Evolutionary conservation across 345 rosid genomes (phyloP).

Genomic region (Brassica incana): DNA sequence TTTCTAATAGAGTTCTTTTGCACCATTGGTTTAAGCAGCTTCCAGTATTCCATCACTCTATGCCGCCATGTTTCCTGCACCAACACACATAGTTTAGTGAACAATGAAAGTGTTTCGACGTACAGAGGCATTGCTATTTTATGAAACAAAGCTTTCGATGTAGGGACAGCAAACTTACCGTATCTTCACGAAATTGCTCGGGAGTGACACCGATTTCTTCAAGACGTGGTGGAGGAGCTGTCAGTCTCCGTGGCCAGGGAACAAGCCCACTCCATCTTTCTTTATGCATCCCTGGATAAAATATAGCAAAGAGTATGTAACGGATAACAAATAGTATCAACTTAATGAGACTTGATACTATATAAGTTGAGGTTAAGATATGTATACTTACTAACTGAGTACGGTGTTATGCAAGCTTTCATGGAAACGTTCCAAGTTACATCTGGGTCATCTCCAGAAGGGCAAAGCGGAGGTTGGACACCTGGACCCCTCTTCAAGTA

Average conservation of each 20-base stretch:
- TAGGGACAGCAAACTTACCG: constrained; percentile 44
- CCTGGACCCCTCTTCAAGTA: constrained; percentile 70
- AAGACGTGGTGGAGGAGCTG: constrained; percentile 72
- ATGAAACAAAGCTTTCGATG: neutral
- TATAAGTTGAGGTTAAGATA: neutral
- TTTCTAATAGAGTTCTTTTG: constrained; percentile 75
- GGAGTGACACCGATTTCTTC: constrained; percentile 75
- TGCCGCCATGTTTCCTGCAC: constrained; percentile 80
- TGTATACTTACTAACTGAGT: constrained; percentile 67
- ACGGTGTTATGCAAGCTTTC: constrained; percentile 90
- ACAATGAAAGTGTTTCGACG: neutral
- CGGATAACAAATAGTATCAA: neutral
- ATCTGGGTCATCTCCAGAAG: constrained; percentile 78
- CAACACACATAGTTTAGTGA: constrained; percentile 8
- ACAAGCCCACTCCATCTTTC: constrained; percentile 77
- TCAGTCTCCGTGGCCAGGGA: constrained; percentile 91
- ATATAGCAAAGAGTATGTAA: neutral
- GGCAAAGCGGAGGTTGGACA: constrained; percentile 75
- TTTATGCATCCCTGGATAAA: constrained; percentile 65
- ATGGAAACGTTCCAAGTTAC: constrained; percentile 80
- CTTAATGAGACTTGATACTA: constrained; percentile 3
- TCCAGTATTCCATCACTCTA: constrained; percentile 88
- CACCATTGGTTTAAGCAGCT: constrained; percentile 80
- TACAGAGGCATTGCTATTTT: neutral
- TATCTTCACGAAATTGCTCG: constrained; percentile 69